These are phyloP conservation scores for Amanita polypyramis DNA, from an alignment of 768 basidiomycete species.

Conservation along the genomic window DNA sequence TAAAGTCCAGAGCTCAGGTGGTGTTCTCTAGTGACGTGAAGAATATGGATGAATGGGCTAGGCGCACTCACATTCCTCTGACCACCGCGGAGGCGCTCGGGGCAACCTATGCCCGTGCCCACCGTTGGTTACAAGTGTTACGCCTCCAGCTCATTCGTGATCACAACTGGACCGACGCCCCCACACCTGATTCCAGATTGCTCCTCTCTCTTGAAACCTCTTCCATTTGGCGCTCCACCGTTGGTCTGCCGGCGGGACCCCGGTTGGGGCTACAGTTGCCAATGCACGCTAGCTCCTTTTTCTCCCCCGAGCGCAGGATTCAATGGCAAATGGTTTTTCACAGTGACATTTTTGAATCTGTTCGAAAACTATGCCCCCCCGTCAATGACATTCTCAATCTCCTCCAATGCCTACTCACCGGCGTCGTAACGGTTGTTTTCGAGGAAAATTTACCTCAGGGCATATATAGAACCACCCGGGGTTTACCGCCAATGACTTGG, in stretches of 20 bases:
- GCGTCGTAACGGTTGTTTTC: constrained; percentile 59
- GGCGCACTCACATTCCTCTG: constrained; percentile 67
- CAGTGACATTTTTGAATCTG: constrained; percentile 62
- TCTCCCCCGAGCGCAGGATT: constrained; percentile 72
- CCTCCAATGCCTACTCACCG: constrained; percentile 64
- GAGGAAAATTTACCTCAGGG: constrained; percentile 69
- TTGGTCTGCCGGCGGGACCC: constrained; percentile 69
- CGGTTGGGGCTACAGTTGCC: constrained; percentile 65
- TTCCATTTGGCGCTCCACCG: constrained; percentile 68
- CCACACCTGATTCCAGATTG: constrained; percentile 54
- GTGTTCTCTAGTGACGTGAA: constrained; percentile 72
- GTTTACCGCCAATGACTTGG: constrained; percentile 71
- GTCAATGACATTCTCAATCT: constrained; percentile 62
- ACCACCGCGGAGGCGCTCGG: constrained; percentile 78
- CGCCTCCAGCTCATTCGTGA: constrained; percentile 54
- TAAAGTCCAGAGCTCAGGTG: constrained; percentile 36
- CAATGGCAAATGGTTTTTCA: constrained; percentile 92
- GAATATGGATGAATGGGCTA: constrained; percentile 79
- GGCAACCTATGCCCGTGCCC: constrained; percentile 70
- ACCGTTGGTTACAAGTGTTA: constrained; percentile 62
- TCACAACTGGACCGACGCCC: constrained; percentile 59
- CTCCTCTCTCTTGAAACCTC: constrained; percentile 73
- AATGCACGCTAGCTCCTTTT: constrained; percentile 74
- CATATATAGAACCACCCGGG: constrained; percentile 64
- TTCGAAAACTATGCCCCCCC: constrained; percentile 56